Evolutionary conservation across 805 yeast species (phyloP).

Genomic region (Ogataea parapolymorpha): DNA sequence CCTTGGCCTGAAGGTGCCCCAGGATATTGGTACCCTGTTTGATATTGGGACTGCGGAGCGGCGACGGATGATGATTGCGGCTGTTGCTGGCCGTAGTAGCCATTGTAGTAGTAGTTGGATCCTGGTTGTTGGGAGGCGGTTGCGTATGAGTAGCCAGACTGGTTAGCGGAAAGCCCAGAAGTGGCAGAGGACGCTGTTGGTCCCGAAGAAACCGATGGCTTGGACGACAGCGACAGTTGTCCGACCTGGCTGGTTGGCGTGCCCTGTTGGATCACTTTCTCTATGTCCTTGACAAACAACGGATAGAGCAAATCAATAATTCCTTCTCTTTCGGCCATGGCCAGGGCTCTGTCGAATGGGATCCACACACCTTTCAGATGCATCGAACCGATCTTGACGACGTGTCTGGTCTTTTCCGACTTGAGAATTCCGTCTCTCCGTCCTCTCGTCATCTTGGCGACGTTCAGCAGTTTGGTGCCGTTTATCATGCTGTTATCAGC

Average conservation of each 20-base stretch:
- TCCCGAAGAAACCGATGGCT: slow-evolving; percentile 13
- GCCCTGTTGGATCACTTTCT: slow-evolving; percentile 35
- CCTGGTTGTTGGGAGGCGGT: slow-evolving; percentile 16
- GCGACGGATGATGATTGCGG: slow-evolving; percentile 10
- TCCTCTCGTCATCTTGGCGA: slow-evolving; percentile 69
- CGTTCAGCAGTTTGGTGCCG: slow-evolving; percentile 63
- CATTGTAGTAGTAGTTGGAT: slow-evolving; percentile 16
- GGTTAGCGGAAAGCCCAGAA: slow-evolving; percentile 10
- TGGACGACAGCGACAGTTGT: slow-evolving; percentile 19
- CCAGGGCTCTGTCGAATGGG: slow-evolving; percentile 64
- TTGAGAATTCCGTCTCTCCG: slow-evolving; percentile 68
- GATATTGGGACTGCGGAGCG: slow-evolving; percentile 17
- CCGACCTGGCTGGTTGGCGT: slow-evolving; percentile 28
- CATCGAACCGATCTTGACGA: slow-evolving; percentile 70
- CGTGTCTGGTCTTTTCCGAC: slow-evolving; percentile 59
- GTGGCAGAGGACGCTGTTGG: slow-evolving; percentile 5
- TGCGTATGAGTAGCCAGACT: slow-evolving; percentile 15
- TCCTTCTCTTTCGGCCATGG: slow-evolving; percentile 62
- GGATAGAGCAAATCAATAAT: slow-evolving; percentile 55
- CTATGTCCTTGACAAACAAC: slow-evolving; percentile 59
- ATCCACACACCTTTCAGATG: slow-evolving; percentile 72
- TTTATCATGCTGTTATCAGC: slow-evolving; percentile 70
- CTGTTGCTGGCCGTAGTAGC: slow-evolving; percentile 20
- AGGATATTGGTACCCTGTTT: slow-evolving; percentile 16
- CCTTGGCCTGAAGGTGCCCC: slow-evolving; percentile 9